Evolutionary conservation across 345 rosid species (phyloP).

Genomic region (Hypericum androsaemum): DNA sequence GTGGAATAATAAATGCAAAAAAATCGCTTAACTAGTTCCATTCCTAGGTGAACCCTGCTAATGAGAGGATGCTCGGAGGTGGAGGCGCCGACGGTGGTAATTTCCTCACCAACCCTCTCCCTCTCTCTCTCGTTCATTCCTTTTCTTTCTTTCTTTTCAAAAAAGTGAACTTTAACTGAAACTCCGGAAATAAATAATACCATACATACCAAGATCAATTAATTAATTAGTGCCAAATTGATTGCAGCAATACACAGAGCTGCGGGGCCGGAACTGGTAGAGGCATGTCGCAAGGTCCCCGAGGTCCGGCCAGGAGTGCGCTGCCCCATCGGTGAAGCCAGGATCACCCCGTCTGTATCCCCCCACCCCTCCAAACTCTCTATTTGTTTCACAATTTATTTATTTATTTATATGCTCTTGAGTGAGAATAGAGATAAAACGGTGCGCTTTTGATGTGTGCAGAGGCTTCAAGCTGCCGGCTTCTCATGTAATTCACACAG

Average conservation of each 20-base stretch:
- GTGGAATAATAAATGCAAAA: not conserved
- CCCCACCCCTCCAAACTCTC: not conserved
- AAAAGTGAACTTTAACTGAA: too few species aligned
- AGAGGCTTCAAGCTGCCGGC: slow-evolving; percentile 76
- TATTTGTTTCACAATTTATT: not conserved
- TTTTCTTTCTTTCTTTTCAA: too few species aligned
- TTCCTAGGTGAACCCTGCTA: slow-evolving; percentile 69
- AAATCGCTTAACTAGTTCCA: not conserved
- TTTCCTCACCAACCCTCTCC: not conserved
- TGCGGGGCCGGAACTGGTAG: slow-evolving; percentile 64
- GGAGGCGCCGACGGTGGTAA: slow-evolving; percentile 94
- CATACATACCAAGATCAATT: too few species aligned
- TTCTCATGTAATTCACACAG: slow-evolving; percentile 68
- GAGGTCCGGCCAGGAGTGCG: slow-evolving; percentile 58
- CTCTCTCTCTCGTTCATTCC: not conserved
- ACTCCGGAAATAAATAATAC: too few species aligned
- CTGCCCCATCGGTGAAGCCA: slow-evolving; percentile 81
- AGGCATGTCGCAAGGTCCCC: slow-evolving; percentile 61
- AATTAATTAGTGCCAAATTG: too few species aligned
- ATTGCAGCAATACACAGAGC: slow-evolving; percentile 61
- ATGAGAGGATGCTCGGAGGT: slow-evolving; percentile 85
- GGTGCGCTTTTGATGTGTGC: slow-evolving; percentile 9
- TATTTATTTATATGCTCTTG: too few species aligned
- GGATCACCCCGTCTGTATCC: slow-evolving; percentile 66
- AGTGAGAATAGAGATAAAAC: too few species aligned